phyloP scores from a whole-genome alignment of 306 rosid genomes.

The Begonia peltatifolia region DNA sequence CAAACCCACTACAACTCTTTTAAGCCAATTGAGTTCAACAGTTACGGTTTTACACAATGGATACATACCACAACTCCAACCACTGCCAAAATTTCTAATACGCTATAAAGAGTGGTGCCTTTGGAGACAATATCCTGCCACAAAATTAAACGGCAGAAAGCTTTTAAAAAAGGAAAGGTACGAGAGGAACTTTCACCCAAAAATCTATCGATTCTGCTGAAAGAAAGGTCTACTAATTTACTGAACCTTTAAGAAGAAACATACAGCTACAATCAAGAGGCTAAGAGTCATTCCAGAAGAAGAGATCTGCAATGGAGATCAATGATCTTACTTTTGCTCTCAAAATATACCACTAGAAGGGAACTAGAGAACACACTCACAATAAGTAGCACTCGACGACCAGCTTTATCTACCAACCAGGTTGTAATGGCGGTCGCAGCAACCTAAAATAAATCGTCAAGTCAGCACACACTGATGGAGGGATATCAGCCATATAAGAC shows the following conservation, averaged over 20 bases:
- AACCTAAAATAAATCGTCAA: slow-evolving; percentile 34
- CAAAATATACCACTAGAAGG: slow-evolving; percentile 11
- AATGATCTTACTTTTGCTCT: slow-evolving; percentile 3
- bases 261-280: slow-evolving; percentile 54
- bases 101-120: slow-evolving; percentile 32
- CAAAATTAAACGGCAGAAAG: background rate
- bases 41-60: too few relatives aligned
- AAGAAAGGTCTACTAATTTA: background rate
- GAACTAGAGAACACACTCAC: slow-evolving; percentile 33
- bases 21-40: too few relatives aligned
- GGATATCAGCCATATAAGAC: slow-evolving; percentile 3
- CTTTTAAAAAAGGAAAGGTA: too few relatives aligned
- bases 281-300: slow-evolving; percentile 60
- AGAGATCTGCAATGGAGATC: slow-evolving; percentile 46
- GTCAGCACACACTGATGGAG: slow-evolving; percentile 11
- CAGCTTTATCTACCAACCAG: slow-evolving; percentile 78
- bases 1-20: too few relatives aligned
- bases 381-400: slow-evolving; percentile 68
- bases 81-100: slow-evolving; percentile 40
- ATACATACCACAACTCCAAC: slow-evolving; percentile 85
- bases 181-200: too few relatives aligned
- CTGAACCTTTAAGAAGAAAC: slow-evolving; percentile 62
- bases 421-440: slow-evolving; percentile 64
- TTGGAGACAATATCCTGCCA: slow-evolving; percentile 32
- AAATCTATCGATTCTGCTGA: background rate